Base-by-base conservation (phyloP, 768 basidiomycete species). In the Butyriboletus loyo region DNA sequence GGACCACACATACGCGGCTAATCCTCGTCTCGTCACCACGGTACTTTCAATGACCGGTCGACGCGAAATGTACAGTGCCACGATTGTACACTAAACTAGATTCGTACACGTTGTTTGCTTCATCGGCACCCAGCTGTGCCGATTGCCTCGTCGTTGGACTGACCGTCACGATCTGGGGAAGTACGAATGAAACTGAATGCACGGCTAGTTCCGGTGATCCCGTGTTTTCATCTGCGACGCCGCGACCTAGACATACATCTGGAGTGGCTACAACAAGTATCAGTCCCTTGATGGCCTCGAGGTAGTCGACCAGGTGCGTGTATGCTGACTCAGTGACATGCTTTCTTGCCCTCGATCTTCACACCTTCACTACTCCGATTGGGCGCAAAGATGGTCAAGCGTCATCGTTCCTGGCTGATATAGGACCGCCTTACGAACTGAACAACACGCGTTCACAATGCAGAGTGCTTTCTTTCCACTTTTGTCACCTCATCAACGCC, bases 261-360 rank as follows among this genome's bases (percentile, higher is more conserved):
- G n/a, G 24, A 24, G 43, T 19, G 6, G 24, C 1, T 4, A 13
- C 52, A 41, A 38, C n/a, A n/a, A n/a, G 17, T 22, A 22, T 42
- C 43, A 37, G 36, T 43, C 50, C 56, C 52, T 46, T 43, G 54
- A 64, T 53, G 42, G 41, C 44, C 60, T 51, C 40, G 36, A 52
- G 53, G 60, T 45, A 4, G 32, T 28, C 25, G 7, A 27, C 32
- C 22, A 36, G 41, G 42, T 41, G 39, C 32, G 46, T 52, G 49
- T 27, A 41, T 46, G 32, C 17, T 43, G 38, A 30, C 21, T 24
- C 7, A n/a, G n/a, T 36, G 17, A 36, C 30, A 15, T 49, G 11
- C 47, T 4, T 15, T 35, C 36, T 28, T 46, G 40, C 40, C 25
- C 39, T 49, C 41, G 25, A 15, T 24, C 32, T 28, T 41, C 47